Evolutionary conservation across 129 eudicot genomes (phyloP).

Genomic region (Ambrosia trifida): DNA sequence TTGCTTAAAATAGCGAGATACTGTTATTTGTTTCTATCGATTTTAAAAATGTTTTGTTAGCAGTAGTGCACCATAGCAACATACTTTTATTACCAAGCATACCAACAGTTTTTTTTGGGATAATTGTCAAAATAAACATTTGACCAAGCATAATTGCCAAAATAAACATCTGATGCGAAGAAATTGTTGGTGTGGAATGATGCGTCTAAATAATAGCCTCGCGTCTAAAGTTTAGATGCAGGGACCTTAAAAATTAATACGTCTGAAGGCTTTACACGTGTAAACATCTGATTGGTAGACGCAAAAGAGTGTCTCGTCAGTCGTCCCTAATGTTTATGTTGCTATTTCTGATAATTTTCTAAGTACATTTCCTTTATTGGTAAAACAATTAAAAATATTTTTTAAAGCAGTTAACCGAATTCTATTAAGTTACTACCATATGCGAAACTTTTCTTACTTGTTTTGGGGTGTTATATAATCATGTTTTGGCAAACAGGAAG

Average conservation of each 20-base stretch:
- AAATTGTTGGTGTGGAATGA: no score
- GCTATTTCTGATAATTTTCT: neutral
- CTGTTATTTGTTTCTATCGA: neutral
- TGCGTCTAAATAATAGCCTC: no score
- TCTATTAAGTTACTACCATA: neutral
- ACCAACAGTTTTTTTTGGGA: neutral
- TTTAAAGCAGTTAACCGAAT: neutral
- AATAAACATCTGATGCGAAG: no score
- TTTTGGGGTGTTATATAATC: neutral
- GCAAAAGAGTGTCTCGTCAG: no score
- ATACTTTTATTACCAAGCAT: neutral
- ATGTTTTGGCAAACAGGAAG: slow-evolving; percentile 62
- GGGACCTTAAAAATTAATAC: no score
- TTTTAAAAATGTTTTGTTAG: neutral
- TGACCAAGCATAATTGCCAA: no score
- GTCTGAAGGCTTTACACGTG: no score
- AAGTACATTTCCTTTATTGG: neutral
- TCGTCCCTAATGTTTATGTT: no score
- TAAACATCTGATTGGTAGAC: no score
- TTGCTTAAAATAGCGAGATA: neutral
- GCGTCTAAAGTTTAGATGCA: no score
- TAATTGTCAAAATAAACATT: no score
- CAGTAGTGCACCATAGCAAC: neutral
- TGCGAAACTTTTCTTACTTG: neutral
- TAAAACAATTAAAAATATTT: neutral